Evolutionary conservation across 768 basidiomycete species (phyloP).

Genomic region (Coprinopsis sp.): DNA sequence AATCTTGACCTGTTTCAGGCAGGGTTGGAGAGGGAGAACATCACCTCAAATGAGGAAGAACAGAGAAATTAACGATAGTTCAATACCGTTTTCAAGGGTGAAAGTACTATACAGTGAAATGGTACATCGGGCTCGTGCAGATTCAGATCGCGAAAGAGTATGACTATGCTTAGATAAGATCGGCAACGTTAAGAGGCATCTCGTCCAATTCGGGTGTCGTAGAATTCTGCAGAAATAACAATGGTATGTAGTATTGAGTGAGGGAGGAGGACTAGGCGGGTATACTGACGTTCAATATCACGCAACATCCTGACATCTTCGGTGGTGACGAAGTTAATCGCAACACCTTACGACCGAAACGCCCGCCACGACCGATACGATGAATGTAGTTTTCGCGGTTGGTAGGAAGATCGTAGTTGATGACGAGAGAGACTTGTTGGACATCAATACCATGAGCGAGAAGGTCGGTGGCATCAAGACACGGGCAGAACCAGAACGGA

Average conservation of each 20-base stretch:
- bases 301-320: slow-evolving; percentile 90
- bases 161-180: no score
- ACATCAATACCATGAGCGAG: slow-evolving; percentile 98
- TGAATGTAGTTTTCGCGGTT: slow-evolving; percentile 99
- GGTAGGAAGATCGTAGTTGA: slow-evolving; percentile 90
- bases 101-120: no score
- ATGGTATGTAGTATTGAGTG: slow-evolving; percentile 13
- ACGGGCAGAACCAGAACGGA: slow-evolving; percentile 96
- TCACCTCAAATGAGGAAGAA: no score
- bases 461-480: slow-evolving; percentile 98
- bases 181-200: slow-evolving; percentile 95
- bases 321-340: slow-evolving; percentile 94
- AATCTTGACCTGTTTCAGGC: no score
- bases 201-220: slow-evolving; percentile 96
- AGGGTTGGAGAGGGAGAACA: no score
- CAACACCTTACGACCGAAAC: slow-evolving; percentile 96
- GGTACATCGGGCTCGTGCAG: slow-evolving; percentile 1
- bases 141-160: no score
- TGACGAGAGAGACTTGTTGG: slow-evolving; percentile 92
- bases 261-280: slow-evolving; percentile 7
- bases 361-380: slow-evolving; percentile 94
- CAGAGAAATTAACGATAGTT: no score
- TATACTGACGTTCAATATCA: slow-evolving; percentile 87
- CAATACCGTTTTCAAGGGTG: no score
- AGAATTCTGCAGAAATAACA: slow-evolving; percentile 54